Evolutionary conservation across 345 rosid genomes (phyloP).

Genomic region (Gynandropsis gynandra): DNA sequence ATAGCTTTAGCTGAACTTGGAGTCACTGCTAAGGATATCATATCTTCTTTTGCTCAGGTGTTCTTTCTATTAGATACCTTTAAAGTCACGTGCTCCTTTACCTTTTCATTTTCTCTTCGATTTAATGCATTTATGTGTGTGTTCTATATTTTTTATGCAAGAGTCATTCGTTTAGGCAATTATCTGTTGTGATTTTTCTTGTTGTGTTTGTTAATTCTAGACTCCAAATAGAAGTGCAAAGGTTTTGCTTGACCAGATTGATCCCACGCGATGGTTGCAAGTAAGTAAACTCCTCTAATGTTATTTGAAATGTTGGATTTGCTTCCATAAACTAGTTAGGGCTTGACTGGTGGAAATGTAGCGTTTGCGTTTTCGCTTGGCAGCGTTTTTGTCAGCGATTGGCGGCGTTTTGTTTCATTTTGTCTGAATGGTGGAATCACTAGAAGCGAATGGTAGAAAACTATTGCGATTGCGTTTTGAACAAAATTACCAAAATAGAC

Average conservation of each 20-base stretch:
- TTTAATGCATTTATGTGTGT: background rate
- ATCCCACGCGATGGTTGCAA: slow-evolving; percentile 89
- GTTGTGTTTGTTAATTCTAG: slow-evolving; percentile 36
- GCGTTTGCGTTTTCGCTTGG: too few relatives aligned
- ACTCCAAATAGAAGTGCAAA: slow-evolving; percentile 63
- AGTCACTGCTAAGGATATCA: slow-evolving; percentile 75
- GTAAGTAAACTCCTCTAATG: slow-evolving; percentile 40
- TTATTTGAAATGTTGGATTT: too few relatives aligned
- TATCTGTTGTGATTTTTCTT: background rate
- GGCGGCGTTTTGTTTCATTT: too few relatives aligned
- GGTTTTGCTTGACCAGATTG: slow-evolving; percentile 67
- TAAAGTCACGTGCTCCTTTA: background rate
- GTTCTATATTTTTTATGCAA: background rate
- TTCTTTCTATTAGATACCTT: slow-evolving; percentile 13
- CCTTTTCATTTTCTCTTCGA: background rate
- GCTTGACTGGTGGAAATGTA: too few relatives aligned
- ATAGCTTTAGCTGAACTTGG: slow-evolving; percentile 89
- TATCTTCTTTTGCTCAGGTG: slow-evolving; percentile 80
- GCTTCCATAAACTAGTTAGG: too few relatives aligned
- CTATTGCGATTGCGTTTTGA: too few relatives aligned
- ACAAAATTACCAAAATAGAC: too few relatives aligned
- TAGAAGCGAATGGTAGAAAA: too few relatives aligned
- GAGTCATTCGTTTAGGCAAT: background rate
- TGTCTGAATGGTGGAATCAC: too few relatives aligned
- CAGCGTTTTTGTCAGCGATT: too few relatives aligned